These are phyloP conservation scores for Termitomyces bulborhizus DNA, from an alignment of 768 basidiomycete genomes.

Conservation along the genomic window DNA sequence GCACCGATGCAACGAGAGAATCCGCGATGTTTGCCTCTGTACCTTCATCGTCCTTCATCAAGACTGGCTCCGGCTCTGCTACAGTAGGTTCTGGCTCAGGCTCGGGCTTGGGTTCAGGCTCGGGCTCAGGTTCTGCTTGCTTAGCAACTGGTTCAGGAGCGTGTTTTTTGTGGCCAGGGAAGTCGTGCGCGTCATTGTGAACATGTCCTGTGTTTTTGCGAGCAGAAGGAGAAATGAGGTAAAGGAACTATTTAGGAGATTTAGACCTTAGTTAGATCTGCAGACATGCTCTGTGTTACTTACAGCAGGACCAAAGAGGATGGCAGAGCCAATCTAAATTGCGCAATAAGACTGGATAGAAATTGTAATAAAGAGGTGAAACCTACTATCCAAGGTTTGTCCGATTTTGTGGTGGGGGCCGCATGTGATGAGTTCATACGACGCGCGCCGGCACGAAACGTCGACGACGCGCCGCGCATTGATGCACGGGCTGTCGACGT, in stretches of 20 bases:
- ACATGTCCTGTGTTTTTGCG: slow-evolving; percentile 25
- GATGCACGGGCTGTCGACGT: slow-evolving; percentile 26
- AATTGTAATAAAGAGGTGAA: slow-evolving; percentile 4
- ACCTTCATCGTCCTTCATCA: slow-evolving; percentile 35
- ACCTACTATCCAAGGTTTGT: slow-evolving; percentile 42
- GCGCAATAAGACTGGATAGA: background rate
- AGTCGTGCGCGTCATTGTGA: slow-evolving; percentile 31
- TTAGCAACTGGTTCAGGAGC: background rate
- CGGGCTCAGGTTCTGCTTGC: slow-evolving; percentile 10
- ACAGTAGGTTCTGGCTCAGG: slow-evolving; percentile 2
- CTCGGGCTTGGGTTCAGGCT: slow-evolving; percentile 11
- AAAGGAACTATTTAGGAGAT: slow-evolving; percentile 26
- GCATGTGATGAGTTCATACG: slow-evolving; percentile 34
- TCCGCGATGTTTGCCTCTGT: slow-evolving; percentile 29
- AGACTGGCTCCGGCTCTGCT: slow-evolving; percentile 14
- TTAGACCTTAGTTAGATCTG: background rate
- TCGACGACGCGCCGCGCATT: slow-evolving; percentile 15
- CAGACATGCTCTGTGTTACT: slow-evolving; percentile 11
- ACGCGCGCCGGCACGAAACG: slow-evolving; percentile 23
- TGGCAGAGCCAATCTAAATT: slow-evolving; percentile 31
- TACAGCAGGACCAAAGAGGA: slow-evolving; percentile 36
- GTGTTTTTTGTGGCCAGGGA: slow-evolving; percentile 17
- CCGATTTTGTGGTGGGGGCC: slow-evolving; percentile 22
- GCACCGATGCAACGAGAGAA: slow-evolving; percentile 22
- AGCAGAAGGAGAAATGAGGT: slow-evolving; percentile 34